Percentiles rank a stretch among this genome's conserved stretches.
Evolutionary conservation across 306 rosid species (phyloP).

Genomic region (Ceratonia siliqua): DNA sequence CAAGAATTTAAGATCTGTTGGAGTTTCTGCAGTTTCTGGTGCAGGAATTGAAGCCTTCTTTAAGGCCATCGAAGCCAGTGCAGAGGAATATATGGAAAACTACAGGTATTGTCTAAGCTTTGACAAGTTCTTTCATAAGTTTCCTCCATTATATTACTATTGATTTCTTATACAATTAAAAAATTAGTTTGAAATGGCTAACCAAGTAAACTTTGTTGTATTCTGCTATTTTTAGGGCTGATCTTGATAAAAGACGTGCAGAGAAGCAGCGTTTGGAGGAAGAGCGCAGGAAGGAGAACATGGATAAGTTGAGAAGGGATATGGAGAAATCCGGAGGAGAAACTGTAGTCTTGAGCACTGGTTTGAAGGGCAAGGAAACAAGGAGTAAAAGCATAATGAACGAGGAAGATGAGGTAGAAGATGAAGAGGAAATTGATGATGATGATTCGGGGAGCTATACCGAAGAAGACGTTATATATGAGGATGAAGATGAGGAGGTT

Average conservation of each 20-base stretch:
- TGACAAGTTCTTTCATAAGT: neutral
- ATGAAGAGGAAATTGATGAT: constrained; percentile 38
- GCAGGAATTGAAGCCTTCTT: constrained; percentile 79
- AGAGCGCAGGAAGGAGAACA: constrained; percentile 67
- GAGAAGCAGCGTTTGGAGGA: constrained; percentile 83
- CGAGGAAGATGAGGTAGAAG: constrained; percentile 49
- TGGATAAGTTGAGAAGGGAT: constrained; percentile 75
- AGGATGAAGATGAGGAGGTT: constrained; percentile 65
- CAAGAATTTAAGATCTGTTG: constrained; percentile 73
- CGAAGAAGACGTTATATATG: constrained; percentile 54
- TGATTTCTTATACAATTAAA: neutral
- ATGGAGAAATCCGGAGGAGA: constrained; percentile 67
- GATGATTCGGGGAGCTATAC: constrained; percentile 46
- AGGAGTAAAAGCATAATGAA: constrained; percentile 47
- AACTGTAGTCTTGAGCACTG: constrained; percentile 76
- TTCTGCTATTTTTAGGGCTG: constrained; percentile 54
- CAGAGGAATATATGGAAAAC: constrained; percentile 76
- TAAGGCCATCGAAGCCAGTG: constrained; percentile 67
- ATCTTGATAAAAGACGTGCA: constrained; percentile 75
- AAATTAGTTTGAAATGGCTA: neutral
- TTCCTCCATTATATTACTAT: neutral
- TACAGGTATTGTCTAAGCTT: constrained; percentile 54
- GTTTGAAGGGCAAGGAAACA: constrained; percentile 58
- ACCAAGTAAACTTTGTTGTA: constrained; percentile 13
- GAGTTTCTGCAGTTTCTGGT: constrained; percentile 83